Base-by-base conservation (phyloP, 106 monocot species). In the Agapanthus africanus region DNA sequence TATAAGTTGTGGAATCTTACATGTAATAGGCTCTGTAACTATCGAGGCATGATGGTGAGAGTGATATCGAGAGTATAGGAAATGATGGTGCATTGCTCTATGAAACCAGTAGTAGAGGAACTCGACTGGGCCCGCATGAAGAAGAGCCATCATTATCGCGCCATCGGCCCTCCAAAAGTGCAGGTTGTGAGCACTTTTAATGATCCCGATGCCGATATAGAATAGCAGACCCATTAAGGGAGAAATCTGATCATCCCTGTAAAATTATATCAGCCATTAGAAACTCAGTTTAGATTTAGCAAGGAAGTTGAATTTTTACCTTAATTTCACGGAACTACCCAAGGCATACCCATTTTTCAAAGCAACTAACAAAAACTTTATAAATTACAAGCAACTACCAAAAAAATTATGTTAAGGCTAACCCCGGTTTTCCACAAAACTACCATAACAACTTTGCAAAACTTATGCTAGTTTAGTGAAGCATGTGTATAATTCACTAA, bases 211-310 rank as follows among this genome's bases (percentile, higher is more conserved):
- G 38, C 21, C 72, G 21, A 83, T 0, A 68, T 87, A 83, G 36
- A 87, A 47, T 1, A 94, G 11, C 11, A 90, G 25, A 1, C 84
- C 80, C 22, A 76, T 84, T 34, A 94, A 73, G 21, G 91, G 35
- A 19, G 90, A 26, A 32, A 94, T 66, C 54, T 87, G 84, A 49
- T 94, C 94, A 33, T 94, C 94, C 94, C 93, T 89, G 84, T 70
- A n/a, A n/a, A n/a, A n/a, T n/a, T n/a, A n/a, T n/a, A n/a, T n/a
- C n/a, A n/a, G n/a, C n/a, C n/a, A n/a, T n/a, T n/a, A n/a, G n/a
- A n/a, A n/a, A n/a, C n/a, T n/a, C n/a, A n/a, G n/a, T n/a, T n/a
- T n/a, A n/a, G n/a, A n/a, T n/a, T n/a, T n/a, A n/a, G n/a, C n/a
- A n/a, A n/a, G n/a, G n/a, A n/a, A n/a, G n/a, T n/a, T n/a, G n/a